Evolutionary conservation across 2,329 filamentous ascomycete species (phyloP).

Genomic region (Fonsecaea pedrosoi): DNA sequence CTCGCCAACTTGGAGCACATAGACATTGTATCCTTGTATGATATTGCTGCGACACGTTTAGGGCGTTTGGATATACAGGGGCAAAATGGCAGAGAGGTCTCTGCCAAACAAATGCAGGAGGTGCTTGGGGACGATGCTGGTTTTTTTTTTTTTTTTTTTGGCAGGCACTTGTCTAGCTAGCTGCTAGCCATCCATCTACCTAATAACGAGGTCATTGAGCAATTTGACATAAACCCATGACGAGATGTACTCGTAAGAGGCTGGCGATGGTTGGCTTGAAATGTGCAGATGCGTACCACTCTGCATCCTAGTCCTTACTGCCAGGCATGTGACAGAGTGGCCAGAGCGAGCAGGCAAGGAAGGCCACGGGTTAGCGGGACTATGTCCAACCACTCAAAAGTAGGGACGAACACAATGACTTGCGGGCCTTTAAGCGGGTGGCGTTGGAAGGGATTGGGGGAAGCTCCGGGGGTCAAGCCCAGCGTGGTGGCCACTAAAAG

Average conservation of each 20-base stretch:
- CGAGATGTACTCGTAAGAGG: background rate
- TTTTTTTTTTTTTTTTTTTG: background rate
- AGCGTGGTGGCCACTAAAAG: background rate
- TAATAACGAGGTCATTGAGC: constrained; percentile 1
- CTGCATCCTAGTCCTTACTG: background rate
- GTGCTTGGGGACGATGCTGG: background rate
- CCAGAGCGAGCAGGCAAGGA: background rate
- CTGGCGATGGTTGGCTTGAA: background rate
- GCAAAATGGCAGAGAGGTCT: constrained; percentile 9
- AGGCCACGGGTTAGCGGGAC: constrained; percentile 1
- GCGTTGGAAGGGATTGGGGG: background rate
- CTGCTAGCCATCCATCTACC: background rate
- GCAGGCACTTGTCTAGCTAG: background rate
- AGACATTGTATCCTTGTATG: constrained; percentile 21
- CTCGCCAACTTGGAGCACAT: constrained; percentile 14
- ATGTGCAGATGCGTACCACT: background rate
- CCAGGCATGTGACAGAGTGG: background rate
- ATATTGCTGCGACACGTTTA: constrained; percentile 12
- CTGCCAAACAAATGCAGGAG: background rate
- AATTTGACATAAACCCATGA: background rate
- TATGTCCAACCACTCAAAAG: background rate
- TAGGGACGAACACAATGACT: background rate
- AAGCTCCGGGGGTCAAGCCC: background rate
- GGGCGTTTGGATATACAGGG: constrained; percentile 16
- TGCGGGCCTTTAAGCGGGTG: background rate